A percentile compares a stretch with the other conserved stretches of the same genome.
These are phyloP conservation scores for Cyanidiococcus yangmingshanensis DNA, from an alignment of 23 red algal genomes.

Conservation along the genomic window DNA sequence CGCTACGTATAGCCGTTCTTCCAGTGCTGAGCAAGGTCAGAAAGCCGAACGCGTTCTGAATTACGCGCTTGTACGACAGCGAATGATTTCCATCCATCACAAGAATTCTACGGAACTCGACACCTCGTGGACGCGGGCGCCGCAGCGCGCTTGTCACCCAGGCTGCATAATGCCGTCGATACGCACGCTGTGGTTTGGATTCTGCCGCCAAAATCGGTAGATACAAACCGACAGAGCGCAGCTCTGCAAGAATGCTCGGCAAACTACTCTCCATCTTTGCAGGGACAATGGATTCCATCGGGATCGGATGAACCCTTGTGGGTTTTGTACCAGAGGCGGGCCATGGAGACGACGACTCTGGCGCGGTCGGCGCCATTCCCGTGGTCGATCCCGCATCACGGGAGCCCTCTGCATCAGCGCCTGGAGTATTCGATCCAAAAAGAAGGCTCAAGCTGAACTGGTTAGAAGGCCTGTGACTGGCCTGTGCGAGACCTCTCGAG, in stretches of 20 bases:
- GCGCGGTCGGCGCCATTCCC: neutral
- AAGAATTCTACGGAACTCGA: conserved; percentile 82
- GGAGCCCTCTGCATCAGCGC: neutral
- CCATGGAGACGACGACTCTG: neutral
- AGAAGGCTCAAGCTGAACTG: neutral
- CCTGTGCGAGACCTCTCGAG: neutral
- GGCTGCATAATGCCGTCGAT: conserved; percentile 71
- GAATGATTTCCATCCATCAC: conserved; percentile 20
- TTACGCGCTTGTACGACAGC: neutral
- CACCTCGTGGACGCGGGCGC: conserved; percentile 57
- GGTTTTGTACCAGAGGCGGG: neutral
- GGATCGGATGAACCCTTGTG: neutral
- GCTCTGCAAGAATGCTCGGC: conserved; percentile 35
- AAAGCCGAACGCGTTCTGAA: conserved; percentile 10
- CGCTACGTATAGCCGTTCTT: neutral
- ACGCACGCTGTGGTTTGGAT: conserved; percentile 53
- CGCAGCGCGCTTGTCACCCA: conserved; percentile 54
- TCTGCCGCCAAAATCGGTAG: conserved; percentile 56
- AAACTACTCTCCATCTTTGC: too few species aligned
- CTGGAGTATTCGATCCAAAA: neutral
- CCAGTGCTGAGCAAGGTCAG: conserved; percentile 6
- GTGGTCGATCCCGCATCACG: neutral
- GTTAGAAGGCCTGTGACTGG: neutral
- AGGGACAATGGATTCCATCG: too few species aligned
- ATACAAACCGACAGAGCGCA: conserved; percentile 47